Base-by-base conservation (phyloP, 2,329 filamentous ascomycete species). In the Paramyrothecium roridum region DNA sequence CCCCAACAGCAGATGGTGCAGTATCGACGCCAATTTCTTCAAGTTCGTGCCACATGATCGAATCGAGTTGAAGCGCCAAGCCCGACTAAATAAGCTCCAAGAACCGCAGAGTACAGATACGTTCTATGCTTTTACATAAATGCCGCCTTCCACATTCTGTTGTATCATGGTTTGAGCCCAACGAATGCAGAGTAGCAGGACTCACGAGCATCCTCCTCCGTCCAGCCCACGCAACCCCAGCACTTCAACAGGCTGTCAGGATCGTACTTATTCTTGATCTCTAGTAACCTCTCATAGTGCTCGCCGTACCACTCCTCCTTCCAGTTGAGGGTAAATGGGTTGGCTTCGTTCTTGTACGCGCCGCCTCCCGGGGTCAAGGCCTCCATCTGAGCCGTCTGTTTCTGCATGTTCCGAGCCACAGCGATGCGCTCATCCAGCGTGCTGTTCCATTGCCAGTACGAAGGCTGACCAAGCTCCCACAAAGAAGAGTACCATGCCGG, bases 231-330 rank as follows among this genome's bases (percentile, higher is more conserved):
- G 16, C 33, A 37, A 37, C 33, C 33, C 33, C 33, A 37, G 33
- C 33, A 37, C 33, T 37, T 37, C 33, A 72, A 70, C 1, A 71
- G 40, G 12, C 55, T 54, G 33, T 61, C 53, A 8, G 70, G 69
- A 21, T 72, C 70, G 37, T 65, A 60, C 57, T 64, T 61, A 45
- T 64, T 60, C 63, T 72, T 72, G n/a, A 67, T 61, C 33, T 58
- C 56, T 4, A 61, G 50, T 17, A 71, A 60, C 12, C 59, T 52
- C 7, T 56, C 54, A 34, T 71, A 72, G 30, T 63, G 43, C 13
- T 49, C 46, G 4, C 70, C 70, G 45, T 63, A 72, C 53, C 71
- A 72, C 1, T 62, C 56, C 52, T 67, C 50, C 34, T 19, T 10
- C 45, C 45, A 47, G 45, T 47, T 47, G 10, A n/a, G 45, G 8